Evolutionary conservation across 129 eudicot species (phyloP), one percentile per base, ranked within the genome.

Genomic region (Saposhnikovia divaricata): DNA sequence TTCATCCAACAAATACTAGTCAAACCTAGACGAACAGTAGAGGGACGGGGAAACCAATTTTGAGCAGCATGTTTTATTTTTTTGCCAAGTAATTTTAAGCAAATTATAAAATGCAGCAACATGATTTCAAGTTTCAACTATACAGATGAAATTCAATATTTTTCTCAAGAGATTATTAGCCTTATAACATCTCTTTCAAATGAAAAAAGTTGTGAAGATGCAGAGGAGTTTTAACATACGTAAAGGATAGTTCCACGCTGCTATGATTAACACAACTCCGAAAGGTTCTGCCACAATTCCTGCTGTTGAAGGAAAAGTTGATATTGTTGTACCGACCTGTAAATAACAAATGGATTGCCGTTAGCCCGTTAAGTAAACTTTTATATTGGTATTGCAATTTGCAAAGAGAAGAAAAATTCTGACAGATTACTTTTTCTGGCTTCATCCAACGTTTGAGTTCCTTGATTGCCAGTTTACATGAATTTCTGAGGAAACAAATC

Each of bases 181-280:
- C 38, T 66, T 66, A 12, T 28, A 66, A 13, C 38, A 66, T 14
- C 6, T 9, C 38, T 31, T 59, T 55, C 31, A 70, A 37, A 38
- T 6, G 3, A 71, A 7, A 72, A 39, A 77, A 72, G 47, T 19
- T 40, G 37, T 65, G 21, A 53, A 80, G 81, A 75, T 37, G 76
- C 18, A 63, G 72, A 75, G 51, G 46, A 74, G 25, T 42, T 44
- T 68, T 8, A 59, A 85, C 98, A 82, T 90, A 94, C 98, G 25
- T 59, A 94, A 80, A 61, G 98, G 98, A 81, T 87, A 94, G 83
- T 94, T 94, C 98, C 98, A 94, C 59, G 98, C 87, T 80, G 93
- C 87, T 82, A 94, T 91, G 83, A 94, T 83, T 80, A 94, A 82
- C 39, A 91, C 88, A 79, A 86, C 97, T 15, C 98, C 98, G 51